Percentiles rank a stretch among this genome's conserved stretches.
These are phyloP conservation scores for Phycomyces nitens DNA, from an alignment of 192 early-diverging fungal genomes.

Conservation along the genomic window DNA sequence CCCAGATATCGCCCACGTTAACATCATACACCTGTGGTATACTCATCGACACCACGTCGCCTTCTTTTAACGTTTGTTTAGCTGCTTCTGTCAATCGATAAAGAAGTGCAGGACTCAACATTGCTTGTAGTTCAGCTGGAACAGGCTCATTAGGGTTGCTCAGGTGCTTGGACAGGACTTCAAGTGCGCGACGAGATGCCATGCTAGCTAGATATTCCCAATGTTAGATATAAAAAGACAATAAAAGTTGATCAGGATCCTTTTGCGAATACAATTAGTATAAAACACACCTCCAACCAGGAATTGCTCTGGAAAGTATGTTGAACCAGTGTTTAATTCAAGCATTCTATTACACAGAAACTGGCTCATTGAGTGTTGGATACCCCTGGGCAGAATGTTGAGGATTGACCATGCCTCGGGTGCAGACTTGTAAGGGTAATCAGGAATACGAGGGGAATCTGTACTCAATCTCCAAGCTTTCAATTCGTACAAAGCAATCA, in stretches of 20 bases:
- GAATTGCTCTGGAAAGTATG: conserved; percentile 50
- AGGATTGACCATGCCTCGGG: conserved; percentile 38
- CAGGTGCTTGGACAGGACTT: conserved; percentile 14
- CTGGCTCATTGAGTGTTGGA: conserved; percentile 41
- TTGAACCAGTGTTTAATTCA: conserved; percentile 37
- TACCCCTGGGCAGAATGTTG: conserved; percentile 32
- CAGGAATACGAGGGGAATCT: conserved; percentile 35
- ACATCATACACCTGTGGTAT: conserved; percentile 47
- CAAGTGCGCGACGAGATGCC: conserved; percentile 17
- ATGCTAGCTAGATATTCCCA: conserved; percentile 14
- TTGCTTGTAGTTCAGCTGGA: conserved; percentile 6
- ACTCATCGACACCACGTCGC: conserved; percentile 26
- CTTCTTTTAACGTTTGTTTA: conserved; percentile 10
- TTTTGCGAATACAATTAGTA: background rate
- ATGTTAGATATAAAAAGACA: background rate
- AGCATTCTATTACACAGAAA: conserved; percentile 41
- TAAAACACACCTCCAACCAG: conserved; percentile 41
- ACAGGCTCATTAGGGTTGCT: background rate
- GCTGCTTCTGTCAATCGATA: conserved; percentile 30
- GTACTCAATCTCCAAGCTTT: conserved; percentile 22
- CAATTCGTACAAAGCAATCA: background rate
- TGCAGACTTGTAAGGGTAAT: conserved; percentile 43
- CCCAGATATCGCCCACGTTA: conserved; percentile 46
- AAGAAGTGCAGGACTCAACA: conserved; percentile 41
- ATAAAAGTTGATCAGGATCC: no score